Base-by-base conservation (phyloP, 2,329 filamentous ascomycete genomes). In the Cladorrhinum sp. region DNA sequence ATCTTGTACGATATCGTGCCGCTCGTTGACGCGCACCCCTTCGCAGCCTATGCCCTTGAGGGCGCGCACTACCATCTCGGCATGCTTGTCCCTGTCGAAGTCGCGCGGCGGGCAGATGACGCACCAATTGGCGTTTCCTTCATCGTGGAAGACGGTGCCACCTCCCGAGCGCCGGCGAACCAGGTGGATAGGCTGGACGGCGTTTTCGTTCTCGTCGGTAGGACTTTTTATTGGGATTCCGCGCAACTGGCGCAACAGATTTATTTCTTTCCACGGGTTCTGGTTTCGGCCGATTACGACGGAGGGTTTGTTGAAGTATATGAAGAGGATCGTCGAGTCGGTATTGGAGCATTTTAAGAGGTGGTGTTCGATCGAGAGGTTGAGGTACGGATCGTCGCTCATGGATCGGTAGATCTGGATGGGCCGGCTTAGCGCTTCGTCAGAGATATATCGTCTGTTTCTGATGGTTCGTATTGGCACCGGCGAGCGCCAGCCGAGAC, bases 251-350 rank as follows among this genome's bases (percentile, higher is more conserved):
- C 70, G 69, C 8, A 96, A 77, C 1, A 97, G 81, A 72, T 96
- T 91, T 64, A 91, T 87, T 77, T 99, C 95, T 8, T 91, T 82
- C 95, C 94, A 99, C 58, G 95, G 95, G 73, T 99, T 99, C 78
- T 99, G 95, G 74, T 99, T 99, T 62, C 95, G 87, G 49, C 95
- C 95, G 67, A 99, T 88, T 72, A 99, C 88, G 62, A 99, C 83
- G 73, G 91, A 92, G 0, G 94, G 92, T 39, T 85, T 77, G 76
- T 99, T 98, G 69, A 86, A 84, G 77, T 98, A 99, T 55, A 97
- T 83, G 60, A 98, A 90, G 1, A 98, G 84, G 55, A 98, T 76
- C 14, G 84, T 88, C 12, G 92, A 92, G 62, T 89, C 84, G 6
- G 86, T 79, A 1, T 87, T 84, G 0, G 89, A 88, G 58, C 86